Conservation (phyloP, 2,329 filamentous ascomycete genomes). For the Fragosphaeria purpurea region DNA sequence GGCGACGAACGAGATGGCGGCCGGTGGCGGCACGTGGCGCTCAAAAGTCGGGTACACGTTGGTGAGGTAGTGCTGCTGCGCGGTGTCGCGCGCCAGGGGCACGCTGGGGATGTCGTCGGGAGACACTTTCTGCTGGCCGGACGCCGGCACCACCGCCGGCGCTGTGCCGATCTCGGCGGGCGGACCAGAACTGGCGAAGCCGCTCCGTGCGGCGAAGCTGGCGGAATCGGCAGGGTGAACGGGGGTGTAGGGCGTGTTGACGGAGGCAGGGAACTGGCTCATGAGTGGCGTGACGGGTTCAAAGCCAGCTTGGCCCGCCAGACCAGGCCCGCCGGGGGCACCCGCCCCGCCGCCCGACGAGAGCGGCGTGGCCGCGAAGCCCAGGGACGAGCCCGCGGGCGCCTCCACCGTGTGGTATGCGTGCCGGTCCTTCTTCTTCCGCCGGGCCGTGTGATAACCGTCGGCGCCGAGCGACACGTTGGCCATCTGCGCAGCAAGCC, state of each 20-base stretch:
- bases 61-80: conserved; percentile 73
- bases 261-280: conserved; percentile 54
- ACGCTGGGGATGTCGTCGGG: conserved; percentile 90
- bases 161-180: conserved; percentile 24
- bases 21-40: conserved; percentile 81
- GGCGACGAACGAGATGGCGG: conserved; percentile 81
- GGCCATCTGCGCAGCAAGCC: conserved; percentile 64
- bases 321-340: conserved; percentile 23
- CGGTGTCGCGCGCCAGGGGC: conserved; percentile 69
- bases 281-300: conserved; percentile 32
- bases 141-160: conserved; percentile 43
- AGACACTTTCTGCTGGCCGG: conserved; percentile 67
- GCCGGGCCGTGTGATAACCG: conserved; percentile 43
- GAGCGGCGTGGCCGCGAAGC: conserved; percentile 51
- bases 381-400: conserved; percentile 53
- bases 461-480: conserved; percentile 57
- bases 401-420: conserved; percentile 82
- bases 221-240: conserved; percentile 29
- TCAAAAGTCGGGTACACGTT: conserved; percentile 95
- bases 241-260: conserved; percentile 41
- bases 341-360: conserved; percentile 31
- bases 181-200: conserved; percentile 9
- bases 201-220: conserved; percentile 36
- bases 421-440: conserved; percentile 91
- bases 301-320: conserved; percentile 34